These are phyloP conservation scores for Capillidium heterosporum DNA, from an alignment of 371 early-diverging fungal species.

Conservation along the genomic window DNA sequence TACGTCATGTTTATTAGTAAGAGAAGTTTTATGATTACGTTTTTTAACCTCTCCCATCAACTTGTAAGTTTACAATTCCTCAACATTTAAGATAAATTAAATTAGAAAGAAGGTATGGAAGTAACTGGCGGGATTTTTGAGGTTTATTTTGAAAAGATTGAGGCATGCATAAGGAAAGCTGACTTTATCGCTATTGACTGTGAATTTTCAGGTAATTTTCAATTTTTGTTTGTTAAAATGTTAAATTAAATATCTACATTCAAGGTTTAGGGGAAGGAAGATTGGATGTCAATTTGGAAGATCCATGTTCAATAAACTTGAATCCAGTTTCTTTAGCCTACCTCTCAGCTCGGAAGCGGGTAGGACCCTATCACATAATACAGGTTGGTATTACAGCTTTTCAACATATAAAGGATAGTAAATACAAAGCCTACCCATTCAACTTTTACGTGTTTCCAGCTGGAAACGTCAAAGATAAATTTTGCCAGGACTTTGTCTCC, in stretches of 20 bases:
- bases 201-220: not conserved
- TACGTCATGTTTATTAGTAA: no score
- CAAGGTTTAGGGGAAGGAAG: not conserved
- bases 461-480: not conserved
- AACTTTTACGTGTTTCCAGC: constrained; percentile 4
- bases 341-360: not conserved
- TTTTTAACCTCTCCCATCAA: no score
- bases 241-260: not conserved
- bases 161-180: no score
- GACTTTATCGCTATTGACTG: not conserved
- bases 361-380: not conserved
- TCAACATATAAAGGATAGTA: not conserved
- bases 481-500: not conserved
- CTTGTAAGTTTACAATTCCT: no score
- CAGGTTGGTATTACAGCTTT: not conserved
- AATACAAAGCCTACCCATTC: not conserved
- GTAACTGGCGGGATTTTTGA: no score
- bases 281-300: not conserved
- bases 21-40: no score
- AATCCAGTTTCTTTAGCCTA: no score
- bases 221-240: no score
- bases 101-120: no score
- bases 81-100: no score
- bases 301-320: not conserved
- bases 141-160: no score